Evolutionary conservation across 768 basidiomycete species (phyloP), one percentile per base, ranked within the genome.

Genomic region (Termitomyces sp.): DNA sequence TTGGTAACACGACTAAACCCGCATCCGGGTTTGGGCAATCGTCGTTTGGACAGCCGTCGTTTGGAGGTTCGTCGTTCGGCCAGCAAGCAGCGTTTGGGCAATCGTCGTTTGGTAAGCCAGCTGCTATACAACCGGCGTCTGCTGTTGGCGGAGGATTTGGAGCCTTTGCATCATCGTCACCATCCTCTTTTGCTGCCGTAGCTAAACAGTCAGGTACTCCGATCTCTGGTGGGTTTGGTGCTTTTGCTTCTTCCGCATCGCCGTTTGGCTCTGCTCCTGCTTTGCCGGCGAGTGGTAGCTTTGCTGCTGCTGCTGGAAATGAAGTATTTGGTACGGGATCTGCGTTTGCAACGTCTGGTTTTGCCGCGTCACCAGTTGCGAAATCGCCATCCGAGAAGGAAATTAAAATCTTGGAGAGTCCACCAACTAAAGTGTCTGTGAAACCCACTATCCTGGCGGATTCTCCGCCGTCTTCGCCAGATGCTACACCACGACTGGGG

Each of bases 61-160:
- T 61, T 53, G 62, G 55, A 24, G 31, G 22, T 18, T 39, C 61
- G 47, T 53, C 39, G 31, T 69, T 74, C 29, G 72, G 71, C 4
- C 67, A 65, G 18, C 49, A 42, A 29, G 20, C 60, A 37, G 57
- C 62, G 6, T 79, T 77, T 59, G 77, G 75, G 2, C 71, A 74
- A 42, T 58, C 75, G 8, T 60, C 71, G 3, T 79, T 80, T 59
- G 74, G 76, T 2, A 71, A 74, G 48, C 59, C 75, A 20, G 63
- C 67, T 13, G 39, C 61, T 10, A 42, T 63, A 4, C 42, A 56
- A 4, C 53, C 64, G 13, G 50, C 63, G 2, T 51, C 58, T 3
- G 27, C 56, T 14, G 6, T 63, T 18, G 55, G 67, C 49, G 74
- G 71, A 34, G 76, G 68, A 16, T 78, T 78, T 59, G 61, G 74